Percentiles rank a stretch among this genome's conserved stretches.
These are phyloP conservation scores for Botrytis medusae DNA, from an alignment of 2,329 filamentous ascomycete species.

Conservation along the genomic window DNA sequence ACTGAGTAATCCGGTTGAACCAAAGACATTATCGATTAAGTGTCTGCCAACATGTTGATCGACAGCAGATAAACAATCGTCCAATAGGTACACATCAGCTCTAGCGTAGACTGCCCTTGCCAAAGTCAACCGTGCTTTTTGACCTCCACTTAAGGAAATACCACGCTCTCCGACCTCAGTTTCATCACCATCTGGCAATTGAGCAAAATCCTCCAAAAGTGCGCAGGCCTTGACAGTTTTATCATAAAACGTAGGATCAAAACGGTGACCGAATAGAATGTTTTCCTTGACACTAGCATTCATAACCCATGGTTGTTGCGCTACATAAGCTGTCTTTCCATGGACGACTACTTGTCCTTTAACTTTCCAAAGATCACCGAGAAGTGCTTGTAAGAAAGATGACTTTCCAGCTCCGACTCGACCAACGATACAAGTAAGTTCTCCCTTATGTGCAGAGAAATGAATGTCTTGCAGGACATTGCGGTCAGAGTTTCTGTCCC, in stretches of 20 bases:
- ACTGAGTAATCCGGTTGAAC: conserved; percentile 75
- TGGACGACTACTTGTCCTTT: conserved; percentile 80
- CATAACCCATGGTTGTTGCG: conserved; percentile 94
- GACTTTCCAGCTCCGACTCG: conserved; percentile 95
- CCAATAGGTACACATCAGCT: conserved; percentile 92
- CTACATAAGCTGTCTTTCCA: conserved; percentile 85
- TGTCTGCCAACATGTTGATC: conserved; percentile 96
- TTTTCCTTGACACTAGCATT: conserved; percentile 97
- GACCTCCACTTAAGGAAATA: conserved; percentile 92
- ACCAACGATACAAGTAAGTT: conserved; percentile 89
- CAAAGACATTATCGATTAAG: conserved; percentile 91
- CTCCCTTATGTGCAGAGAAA: conserved; percentile 86
- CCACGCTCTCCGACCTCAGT: conserved; percentile 96
- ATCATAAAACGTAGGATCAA: conserved; percentile 92
- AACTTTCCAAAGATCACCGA: conserved; percentile 90
- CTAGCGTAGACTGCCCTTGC: conserved; percentile 94
- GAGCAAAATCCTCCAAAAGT: conserved; percentile 83
- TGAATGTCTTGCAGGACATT: conserved; percentile 78
- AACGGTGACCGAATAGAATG: conserved; percentile 92
- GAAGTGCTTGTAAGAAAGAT: conserved; percentile 80
- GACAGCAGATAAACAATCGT: conserved; percentile 94
- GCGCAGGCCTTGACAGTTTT: conserved; percentile 90
- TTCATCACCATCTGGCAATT: conserved; percentile 91
- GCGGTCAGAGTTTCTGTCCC: conserved; percentile 79
- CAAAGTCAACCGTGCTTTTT: conserved; percentile 90